Base-by-base conservation (phyloP, 2,329 filamentous ascomycete species). In the Lasiodiplodia sp. region DNA sequence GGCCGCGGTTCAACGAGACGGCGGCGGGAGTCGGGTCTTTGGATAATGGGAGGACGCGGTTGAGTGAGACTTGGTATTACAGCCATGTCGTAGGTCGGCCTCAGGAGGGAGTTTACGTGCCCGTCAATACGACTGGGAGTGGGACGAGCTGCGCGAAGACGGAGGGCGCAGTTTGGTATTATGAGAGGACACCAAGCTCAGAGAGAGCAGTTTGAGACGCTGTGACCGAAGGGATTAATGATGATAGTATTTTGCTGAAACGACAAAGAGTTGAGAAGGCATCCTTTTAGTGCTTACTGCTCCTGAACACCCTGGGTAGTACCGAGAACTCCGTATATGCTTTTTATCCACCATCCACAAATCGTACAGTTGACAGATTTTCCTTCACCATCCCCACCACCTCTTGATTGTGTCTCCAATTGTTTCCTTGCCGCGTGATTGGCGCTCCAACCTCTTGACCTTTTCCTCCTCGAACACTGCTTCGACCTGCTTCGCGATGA, bases 61-160 rank as follows among this genome's bases (percentile, higher is more conserved):
- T 91, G 58, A 84, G 76, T 69, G 89, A 92, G 82, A 82, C 89
- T 14, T 91, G 88, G 88, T 91, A 91, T 74, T 91, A 90, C 73
- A 84, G 86, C 76, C 85, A 90, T 76, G 86, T 87, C 65, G 73
- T 82, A 67, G 89, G 89, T 3, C 77, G 83, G 18, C 84, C 87
- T 7, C 89, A 91, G 79, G 79, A 83, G 67, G 82, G 80, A 2
- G 76, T 84, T 51, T 83, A 79, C 11, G 73, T 86, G 28, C 81
- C 83, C 5, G 80, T 83, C 2, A 83, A 85, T 67, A 86, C 80
- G 21, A 78, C 85, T 25, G 66, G 66, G 18, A 73, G 83, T 53
- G 40, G 18, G 28, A 85, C 84, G 28, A 88, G 81, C 71, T 91
- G 88, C 74, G 88, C 87, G 6, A 86, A 82, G 74, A 76, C 83